These are phyloP conservation scores for Scheffersomyces stipitis DNA, from an alignment of 805 yeast genomes.

Conservation along the genomic window DNA sequence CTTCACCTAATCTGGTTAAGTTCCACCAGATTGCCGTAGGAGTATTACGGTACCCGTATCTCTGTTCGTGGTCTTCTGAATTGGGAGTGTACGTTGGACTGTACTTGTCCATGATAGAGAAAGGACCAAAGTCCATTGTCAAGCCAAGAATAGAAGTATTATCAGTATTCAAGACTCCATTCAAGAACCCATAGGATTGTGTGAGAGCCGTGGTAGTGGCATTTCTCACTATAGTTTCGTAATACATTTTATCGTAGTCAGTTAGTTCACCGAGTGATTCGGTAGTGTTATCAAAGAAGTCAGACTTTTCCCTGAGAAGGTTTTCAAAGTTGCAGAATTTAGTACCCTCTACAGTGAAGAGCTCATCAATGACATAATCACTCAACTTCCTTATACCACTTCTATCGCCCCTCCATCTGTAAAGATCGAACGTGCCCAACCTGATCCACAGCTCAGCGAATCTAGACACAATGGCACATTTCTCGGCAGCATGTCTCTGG, in stretches of 20 bases:
- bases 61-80: constrained; percentile 70
- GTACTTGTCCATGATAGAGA: constrained; percentile 83
- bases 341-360: constrained; percentile 43
- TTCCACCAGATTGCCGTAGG: constrained; percentile 95
- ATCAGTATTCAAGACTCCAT: constrained; percentile 94
- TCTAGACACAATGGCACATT: constrained; percentile 82
- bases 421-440: constrained; percentile 84
- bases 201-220: constrained; percentile 78
- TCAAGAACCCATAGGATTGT: constrained; percentile 90
- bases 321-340: constrained; percentile 30
- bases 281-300: constrained; percentile 15
- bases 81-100: constrained; percentile 85
- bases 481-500: constrained; percentile 66
- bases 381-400: constrained; percentile 60
- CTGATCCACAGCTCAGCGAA: constrained; percentile 87
- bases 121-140: constrained; percentile 93
- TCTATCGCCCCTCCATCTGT: constrained; percentile 70
- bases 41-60: constrained; percentile 81
- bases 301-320: constrained; percentile 17
- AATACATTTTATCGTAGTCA: constrained; percentile 67
- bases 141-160: constrained; percentile 88
- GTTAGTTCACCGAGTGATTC: constrained; percentile 41
- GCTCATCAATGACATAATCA: constrained; percentile 69
- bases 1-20: constrained; percentile 79
- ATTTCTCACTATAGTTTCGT: constrained; percentile 70